Base-by-base conservation (phyloP, 352 stramenopile species). In the Globisporangium solare region DNA sequence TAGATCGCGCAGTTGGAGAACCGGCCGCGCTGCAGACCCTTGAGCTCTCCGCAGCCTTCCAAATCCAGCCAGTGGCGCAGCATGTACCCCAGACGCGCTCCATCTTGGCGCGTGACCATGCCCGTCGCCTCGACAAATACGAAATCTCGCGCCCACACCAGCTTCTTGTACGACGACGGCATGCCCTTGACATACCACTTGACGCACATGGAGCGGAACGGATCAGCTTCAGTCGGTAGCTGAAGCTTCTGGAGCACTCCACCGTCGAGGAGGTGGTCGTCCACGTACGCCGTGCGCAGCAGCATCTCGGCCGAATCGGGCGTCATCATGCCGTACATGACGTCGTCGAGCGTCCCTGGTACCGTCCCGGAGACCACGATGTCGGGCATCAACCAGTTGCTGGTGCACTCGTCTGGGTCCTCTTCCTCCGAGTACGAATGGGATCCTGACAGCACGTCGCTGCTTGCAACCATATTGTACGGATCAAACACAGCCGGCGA, bases 121-220 rank as follows among this genome's bases (percentile, higher is more conserved):
- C 61, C 61, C 21, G 61, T 52, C 18, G 54, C 54, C 21, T 67
- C 56, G 18, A 63, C 21, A 31, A 56, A 67, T 5, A 64, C 42
- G 27, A 67, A 60, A 49, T 67, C 61, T 1, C 61, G 56, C 47
- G 53, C 40, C n/a, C 18, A 13, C 41, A 62, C 46, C 15, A 63
- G 8, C 5, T 21, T 31, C 41, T 50, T 21, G 35, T 45, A 51
- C 40, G 47, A 24, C 22, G 17, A 37, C 0, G 53, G 53, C 17
- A 62, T 56, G 21, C 40, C 54, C 6, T 59, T 58, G 43, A 67
- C 35, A 24, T 51, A 53, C 61, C 61, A 67, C 56, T 67, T 63
- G 55, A 67, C 39, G 6, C 56, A 49, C 11, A 67, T 31, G 49
- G 64, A 64, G 17, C 39, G 47, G 43, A 67, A 67, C 21, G 61